Conservation (phyloP, 2,329 filamentous ascomycete species). For the Coniochaeta sp. region DNA sequence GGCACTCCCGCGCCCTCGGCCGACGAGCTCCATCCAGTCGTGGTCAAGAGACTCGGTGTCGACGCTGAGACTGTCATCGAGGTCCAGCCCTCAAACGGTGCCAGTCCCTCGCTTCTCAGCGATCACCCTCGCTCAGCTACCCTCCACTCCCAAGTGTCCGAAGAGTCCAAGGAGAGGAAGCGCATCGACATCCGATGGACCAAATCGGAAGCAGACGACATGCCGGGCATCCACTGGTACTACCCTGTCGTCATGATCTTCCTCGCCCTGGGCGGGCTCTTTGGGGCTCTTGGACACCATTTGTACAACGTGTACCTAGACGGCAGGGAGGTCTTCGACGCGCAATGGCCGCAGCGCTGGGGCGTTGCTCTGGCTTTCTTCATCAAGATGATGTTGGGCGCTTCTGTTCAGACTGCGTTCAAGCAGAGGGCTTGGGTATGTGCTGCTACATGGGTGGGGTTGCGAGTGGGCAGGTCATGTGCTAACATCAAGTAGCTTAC, state of each 20-base stretch:
- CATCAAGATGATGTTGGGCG: constrained; percentile 7
- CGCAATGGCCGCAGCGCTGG: constrained; percentile 9
- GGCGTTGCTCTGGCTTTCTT: constrained; percentile 11
- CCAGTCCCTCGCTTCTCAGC: not conserved
- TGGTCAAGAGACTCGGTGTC: not conserved
- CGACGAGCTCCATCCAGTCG: not conserved
- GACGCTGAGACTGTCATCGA: not conserved
- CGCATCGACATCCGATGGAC: not conserved
- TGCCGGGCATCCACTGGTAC: constrained; percentile 1
- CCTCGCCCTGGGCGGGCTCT: constrained; percentile 6
- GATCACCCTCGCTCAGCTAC: not conserved
- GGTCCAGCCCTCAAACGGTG: not conserved
- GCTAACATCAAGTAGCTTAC: constrained; percentile 4
- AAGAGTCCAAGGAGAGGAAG: not conserved
- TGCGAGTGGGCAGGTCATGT: not conserved
- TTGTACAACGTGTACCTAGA: constrained; percentile 8
- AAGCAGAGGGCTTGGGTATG: constrained; percentile 11
- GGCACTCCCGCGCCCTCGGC: not conserved
- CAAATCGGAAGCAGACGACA: not conserved
- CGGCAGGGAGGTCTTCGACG: constrained; percentile 6
- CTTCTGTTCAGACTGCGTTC: constrained; percentile 9
- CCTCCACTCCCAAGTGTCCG: not conserved
- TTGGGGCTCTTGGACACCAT: constrained; percentile 8
- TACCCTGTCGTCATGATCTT: constrained; percentile 5
- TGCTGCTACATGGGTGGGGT: not conserved